Evolutionary conservation across 805 yeast genomes (phyloP), one percentile per base, ranked within the genome.

Genomic region (Lipomyces japonicus): DNA sequence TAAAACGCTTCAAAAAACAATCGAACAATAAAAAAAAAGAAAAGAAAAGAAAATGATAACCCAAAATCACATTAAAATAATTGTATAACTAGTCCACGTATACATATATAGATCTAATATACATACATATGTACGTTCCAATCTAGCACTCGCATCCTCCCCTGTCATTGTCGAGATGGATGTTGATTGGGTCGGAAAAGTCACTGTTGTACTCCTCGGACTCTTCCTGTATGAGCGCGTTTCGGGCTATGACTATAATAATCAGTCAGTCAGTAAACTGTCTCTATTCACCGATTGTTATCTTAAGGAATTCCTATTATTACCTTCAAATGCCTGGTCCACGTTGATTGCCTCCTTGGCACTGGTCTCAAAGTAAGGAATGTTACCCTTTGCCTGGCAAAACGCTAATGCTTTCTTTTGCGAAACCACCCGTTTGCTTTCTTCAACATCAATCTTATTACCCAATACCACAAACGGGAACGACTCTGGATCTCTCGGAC

Each of bases 311-410:
- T 2, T 5, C 24, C 21, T 3, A 14, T 5, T 6, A 25, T 19
- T 47, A 24, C 24, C 95, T 67, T 93, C 97, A 65, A 91, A 91
- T 2, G 97, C 97, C 62, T 85, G 82, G 64, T 90, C 96, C 31
- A 91, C 96, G 61, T 95, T 95, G 43, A 90, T 86, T 14, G 93
- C 89, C 67, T 89, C 96, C 72, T 91, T 93, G 18, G 98, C 98
- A 74, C 93, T 82, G n/a, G 98, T 91, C 69, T 91, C 96, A 65
- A 93, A 91, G 53, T 90, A 81, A 2, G 98, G 97, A 54, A 89
- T 75, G 57, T 89, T 87, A 70, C 95, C 84, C 57, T 77, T 69
- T 42, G 78, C 75, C 48, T 75, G 78, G 47, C 84, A 80, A 67
- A 78, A 75, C 40, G 79, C 79, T 61, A 78, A 80, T 7, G 84